Base-by-base conservation (phyloP, 1,284 basidiomycete species). In the Omphalotus olearius region DNA sequence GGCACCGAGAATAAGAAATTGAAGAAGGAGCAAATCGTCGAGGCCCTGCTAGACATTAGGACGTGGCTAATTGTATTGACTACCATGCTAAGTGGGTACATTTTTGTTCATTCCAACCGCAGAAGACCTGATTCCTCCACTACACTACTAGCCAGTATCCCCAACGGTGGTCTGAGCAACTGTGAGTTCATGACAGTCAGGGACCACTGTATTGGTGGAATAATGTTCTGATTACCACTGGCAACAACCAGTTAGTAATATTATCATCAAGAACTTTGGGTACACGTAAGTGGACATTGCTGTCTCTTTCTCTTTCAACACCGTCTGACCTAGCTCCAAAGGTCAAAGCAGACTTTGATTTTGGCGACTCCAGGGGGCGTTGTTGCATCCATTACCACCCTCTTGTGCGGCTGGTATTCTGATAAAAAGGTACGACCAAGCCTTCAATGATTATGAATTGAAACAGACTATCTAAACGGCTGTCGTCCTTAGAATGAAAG, bases 201-300 rank as follows among this genome's bases (percentile, higher is more conserved):
- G 10, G 13, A n/a, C 28, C 33, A 33, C n/a, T n/a, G n/a, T n/a
- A n/a, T n/a, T n/a, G 35, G 23, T 36, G 13, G 41, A 38, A 28
- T 39, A 26, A 23, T 23, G 23, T 17, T 35, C 13, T 42, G 17
- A 36, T 10, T 11, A 18, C 16, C 40, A 52, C 18, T 42, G 26
- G 47, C 35, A 11, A 25, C 30, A 4, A 43, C 0, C 49, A 83
- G 82, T 81, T 63, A 77, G 79, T 59, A 82, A 82, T 58, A 65
- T 82, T n/a, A 76, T 82, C 53, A 77, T 83, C 64, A 77, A 78
- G 64, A 73, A 68, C 54, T 84, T 86, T 58, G 84, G 84, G n/a
- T 86, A 84, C 56, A 80, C 78, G 76, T 82, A 64, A 13, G 76
- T 67, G 35, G 37, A 14, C 6, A 33, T 38, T 10, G 23, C 25